Conservation (phyloP, 139 green algal genomes). For the Deuterostichococcus epilithicus region DNA sequence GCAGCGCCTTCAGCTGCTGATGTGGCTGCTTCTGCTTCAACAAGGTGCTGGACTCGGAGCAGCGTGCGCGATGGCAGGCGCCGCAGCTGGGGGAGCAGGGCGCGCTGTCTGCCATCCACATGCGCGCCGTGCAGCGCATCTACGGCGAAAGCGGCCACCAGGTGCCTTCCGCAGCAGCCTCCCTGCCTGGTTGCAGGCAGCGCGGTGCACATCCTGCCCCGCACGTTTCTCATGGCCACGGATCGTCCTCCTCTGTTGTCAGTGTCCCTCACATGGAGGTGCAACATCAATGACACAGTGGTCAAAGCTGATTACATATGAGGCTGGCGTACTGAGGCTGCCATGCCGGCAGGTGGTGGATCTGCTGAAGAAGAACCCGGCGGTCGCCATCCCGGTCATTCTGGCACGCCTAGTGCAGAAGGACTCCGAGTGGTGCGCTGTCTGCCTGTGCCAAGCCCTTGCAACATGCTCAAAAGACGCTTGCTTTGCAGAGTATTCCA, state of each 20-base stretch:
- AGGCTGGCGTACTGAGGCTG: slow-evolving; percentile 39
- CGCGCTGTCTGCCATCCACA: slow-evolving; percentile 64
- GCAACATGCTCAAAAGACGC: no score
- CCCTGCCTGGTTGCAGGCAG: no score
- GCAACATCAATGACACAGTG: no score
- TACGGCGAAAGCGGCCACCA: slow-evolving; percentile 64
- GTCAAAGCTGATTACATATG: not conserved
- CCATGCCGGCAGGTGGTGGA: slow-evolving; percentile 57
- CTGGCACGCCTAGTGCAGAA: slow-evolving; percentile 89
- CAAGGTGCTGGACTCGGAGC: slow-evolving; percentile 60
- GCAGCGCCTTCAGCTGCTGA: no score
- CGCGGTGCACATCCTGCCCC: no score
- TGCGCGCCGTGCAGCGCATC: slow-evolving; percentile 76
- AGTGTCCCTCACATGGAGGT: no score
- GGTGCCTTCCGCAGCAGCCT: no score
- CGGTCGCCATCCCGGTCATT: slow-evolving; percentile 81
- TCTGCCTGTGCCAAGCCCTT: not conserved
- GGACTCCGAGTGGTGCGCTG: slow-evolving; percentile 79
- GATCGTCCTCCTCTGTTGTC: no score
- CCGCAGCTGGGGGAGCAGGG: not conserved
- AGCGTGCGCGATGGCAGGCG: slow-evolving; percentile 24
- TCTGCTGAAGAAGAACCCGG: slow-evolving; percentile 84
- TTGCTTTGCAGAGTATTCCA: no score
- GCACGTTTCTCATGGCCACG: no score
- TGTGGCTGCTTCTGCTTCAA: no score